Evolutionary conservation across 768 basidiomycete species (phyloP), one percentile per base, ranked within the genome.

Genomic region (Lactarius akahatsu): DNA sequence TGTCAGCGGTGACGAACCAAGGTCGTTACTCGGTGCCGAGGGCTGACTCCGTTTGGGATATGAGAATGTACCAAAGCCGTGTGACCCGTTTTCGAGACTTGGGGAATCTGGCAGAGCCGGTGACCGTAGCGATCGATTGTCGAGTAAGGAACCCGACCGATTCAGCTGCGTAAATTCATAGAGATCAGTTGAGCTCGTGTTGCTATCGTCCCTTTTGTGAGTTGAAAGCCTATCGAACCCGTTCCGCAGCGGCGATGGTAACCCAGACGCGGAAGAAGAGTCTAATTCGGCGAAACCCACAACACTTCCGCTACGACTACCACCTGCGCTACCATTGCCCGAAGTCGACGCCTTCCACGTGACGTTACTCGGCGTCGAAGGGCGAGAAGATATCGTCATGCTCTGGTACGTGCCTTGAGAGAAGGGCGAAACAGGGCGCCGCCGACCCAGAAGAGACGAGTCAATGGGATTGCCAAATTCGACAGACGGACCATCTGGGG

Each of bases 361-460:
- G 61, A 91, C 82, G 73, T 89, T 90, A 1, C 91, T 92, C 41
- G 91, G 91, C 32, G 91, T 90, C 55, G 73, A 72, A 36, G 83
- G 79, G 47, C 81, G 77, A 63, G 82, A 79, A 62, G 86, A 81
- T 28, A 83, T 80, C 8, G 82, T 71, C 78, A 89, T 79, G 7
- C 86, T 81, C 75, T 88, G 89, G 74, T 80, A 90, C 3, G 84
- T 76, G 32, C 82, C 78, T 32, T 80, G 82, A 38, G 88, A 83
- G 41, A 91, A 80, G 6, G 91, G 91, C 41, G 91, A 92, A n/a
- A 83, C 82, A 58, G 91, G 89, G 60, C 89, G 81, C 40, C 87
- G 84, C 69, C 87, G 79, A 58, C 78, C 78, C 41, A 84, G 78
- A 62, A 83, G 75, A 34, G 87, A 83, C 16, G 87, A 85, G 64